Base-by-base conservation (phyloP, 352 stramenopile genomes). In the Globisporangium cylindrosporum region DNA sequence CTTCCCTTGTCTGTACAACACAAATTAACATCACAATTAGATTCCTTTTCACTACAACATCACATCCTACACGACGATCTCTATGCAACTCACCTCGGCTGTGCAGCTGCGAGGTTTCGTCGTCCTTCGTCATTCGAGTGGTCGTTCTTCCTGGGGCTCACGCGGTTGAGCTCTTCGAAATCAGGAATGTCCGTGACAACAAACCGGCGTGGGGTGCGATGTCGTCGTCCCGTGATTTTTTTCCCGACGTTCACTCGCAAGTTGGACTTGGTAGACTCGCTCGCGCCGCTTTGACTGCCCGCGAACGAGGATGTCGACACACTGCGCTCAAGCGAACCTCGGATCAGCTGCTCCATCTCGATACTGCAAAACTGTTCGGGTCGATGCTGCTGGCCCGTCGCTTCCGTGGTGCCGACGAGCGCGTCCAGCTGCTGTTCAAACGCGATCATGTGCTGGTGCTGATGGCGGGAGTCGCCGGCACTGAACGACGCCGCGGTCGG, bases 161-260 rank as follows among this genome's bases (percentile, higher is more conserved):
- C 36, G 41, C 38, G 53, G 18, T 59, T 56, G 61, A 73, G 67
- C 18, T 70, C 69, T n/a, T 85, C 74, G 20, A 87, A 78, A 24
- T 87, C 78, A 15, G 81, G 78, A 29, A 93, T 70, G 63, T 93
- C 85, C 20, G 85, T 93, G 24, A 93, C 73, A 32, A 90, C 85
- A 51, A 93, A 93, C 46, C 86, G 86, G 4, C 81, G 73, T 48
- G 85, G 82, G 41, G 76, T 80, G 27, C 82, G 78, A 36, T 79
- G 75, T 22, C 84, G 86, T 14, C 84, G 78, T 49, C 81, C 77
- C 29, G 80, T 88, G 59, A 88, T 86, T 69, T 88, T 88, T 34
- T 51, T 53, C 41, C 36, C 27, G 5, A 32, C 22, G 46, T 54
- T 54, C 59, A 54, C 1, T 14, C 49, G 56, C 43, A n/a, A 27